Evolutionary conservation across 2,329 filamentous ascomycete species (phyloP).

Genomic region (Colletotrichum lindemuthianum): DNA sequence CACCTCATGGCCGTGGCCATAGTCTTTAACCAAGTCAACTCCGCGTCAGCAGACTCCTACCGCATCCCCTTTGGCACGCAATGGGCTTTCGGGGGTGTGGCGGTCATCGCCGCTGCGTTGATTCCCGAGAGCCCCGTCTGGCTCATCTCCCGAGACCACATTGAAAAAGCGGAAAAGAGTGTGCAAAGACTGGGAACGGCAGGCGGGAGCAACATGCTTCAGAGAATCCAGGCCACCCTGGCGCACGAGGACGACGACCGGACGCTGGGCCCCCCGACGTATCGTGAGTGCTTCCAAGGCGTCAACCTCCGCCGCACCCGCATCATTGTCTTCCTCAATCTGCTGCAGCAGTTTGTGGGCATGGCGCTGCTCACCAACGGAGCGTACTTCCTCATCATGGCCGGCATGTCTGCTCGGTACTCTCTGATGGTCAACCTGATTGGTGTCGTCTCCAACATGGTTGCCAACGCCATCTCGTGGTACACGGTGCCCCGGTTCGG

Average conservation of each 20-base stretch:
- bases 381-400: slow-evolving; percentile 18
- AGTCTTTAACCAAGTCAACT: slow-evolving; percentile 5
- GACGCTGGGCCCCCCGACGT: neutral
- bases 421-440: slow-evolving; percentile 24
- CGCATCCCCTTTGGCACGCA: slow-evolving; percentile 19
- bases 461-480: slow-evolving; percentile 14
- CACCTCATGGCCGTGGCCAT: slow-evolving; percentile 14
- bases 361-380: slow-evolving; percentile 14
- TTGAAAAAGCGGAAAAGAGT: slow-evolving; percentile 6
- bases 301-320: slow-evolving; percentile 10
- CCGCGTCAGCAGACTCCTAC: neutral
- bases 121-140: slow-evolving; percentile 19
- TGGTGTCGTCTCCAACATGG: slow-evolving; percentile 12
- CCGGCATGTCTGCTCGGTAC: slow-evolving; percentile 15
- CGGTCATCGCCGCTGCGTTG: neutral
- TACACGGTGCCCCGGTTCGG: slow-evolving; percentile 22
- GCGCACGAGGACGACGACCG: slow-evolving; percentile 12
- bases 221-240: neutral
- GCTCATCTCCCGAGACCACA: neutral
- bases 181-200: slow-evolving; percentile 1
- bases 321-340: slow-evolving; percentile 9
- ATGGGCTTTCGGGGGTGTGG: slow-evolving; percentile 13
- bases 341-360: slow-evolving; percentile 12
- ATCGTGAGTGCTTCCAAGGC: slow-evolving; percentile 16
- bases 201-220: slow-evolving; percentile 1